These are phyloP conservation scores for Naganishia onofrii DNA, from an alignment of 768 basidiomycete genomes.

Conservation along the genomic window DNA sequence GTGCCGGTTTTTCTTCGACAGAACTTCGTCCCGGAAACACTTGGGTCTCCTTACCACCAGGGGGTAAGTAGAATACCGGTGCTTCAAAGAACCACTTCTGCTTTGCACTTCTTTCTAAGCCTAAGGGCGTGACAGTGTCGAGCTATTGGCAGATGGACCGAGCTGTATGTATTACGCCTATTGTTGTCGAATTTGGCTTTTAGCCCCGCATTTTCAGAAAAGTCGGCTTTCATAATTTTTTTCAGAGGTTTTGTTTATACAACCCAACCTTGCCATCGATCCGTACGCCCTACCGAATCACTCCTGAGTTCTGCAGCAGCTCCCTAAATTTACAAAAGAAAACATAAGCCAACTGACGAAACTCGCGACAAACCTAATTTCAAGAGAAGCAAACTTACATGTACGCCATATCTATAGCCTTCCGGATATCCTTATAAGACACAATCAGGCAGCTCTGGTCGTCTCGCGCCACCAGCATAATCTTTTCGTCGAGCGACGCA, in stretches of 20 bases:
- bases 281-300: slow-evolving; percentile 11
- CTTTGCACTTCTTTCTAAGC: too few species aligned
- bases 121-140: too few species aligned
- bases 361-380: too few species aligned
- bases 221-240: slow-evolving; percentile 25
- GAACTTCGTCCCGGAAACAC: too few species aligned
- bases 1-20: too few species aligned
- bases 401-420: slow-evolving; percentile 79
- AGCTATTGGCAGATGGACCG: too few species aligned
- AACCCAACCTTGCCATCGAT: slow-evolving; percentile 7
- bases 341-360: neutral
- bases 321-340: slow-evolving; percentile 6
- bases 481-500: slow-evolving; percentile 83
- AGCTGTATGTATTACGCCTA: too few species aligned
- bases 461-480: slow-evolving; percentile 92
- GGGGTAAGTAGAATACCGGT: too few species aligned
- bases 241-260: slow-evolving; percentile 27
- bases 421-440: slow-evolving; percentile 84
- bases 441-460: slow-evolving; percentile 95
- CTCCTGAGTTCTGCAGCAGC: slow-evolving; percentile 24
- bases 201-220: neutral
- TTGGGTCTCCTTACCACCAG: too few species aligned
- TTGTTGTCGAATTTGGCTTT: too few species aligned
- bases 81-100: too few species aligned
- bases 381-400: slow-evolving; percentile 57